Base-by-base conservation (phyloP, 306 rosid genomes). In the Elaeagnus macrophylla region DNA sequence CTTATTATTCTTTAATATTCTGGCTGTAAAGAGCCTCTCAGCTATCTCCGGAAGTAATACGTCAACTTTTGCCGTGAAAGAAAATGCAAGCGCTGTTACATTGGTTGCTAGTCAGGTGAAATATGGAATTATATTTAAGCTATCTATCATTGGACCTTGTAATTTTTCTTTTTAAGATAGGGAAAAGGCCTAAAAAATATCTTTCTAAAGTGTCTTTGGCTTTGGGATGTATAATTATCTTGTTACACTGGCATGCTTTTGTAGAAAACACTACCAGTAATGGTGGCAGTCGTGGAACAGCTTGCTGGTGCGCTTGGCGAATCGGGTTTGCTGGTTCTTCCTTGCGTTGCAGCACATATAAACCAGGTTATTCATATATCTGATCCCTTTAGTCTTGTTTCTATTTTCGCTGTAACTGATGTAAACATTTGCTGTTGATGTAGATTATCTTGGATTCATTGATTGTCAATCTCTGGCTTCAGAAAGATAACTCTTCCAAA, bases 251-350 rank as follows among this genome's bases (percentile, higher is more conserved):
- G 17, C 44, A 54, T 66, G 35, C 14, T 43, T 25, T 68, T 67
- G 64, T 82, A 83, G 94, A 90, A 90, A 86, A 86, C 97, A 42
- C 82, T 90, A 47, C 97, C 95, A 2, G 95, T 90, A 47, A 81
- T 83, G 95, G 91, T 90, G 60, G 97, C 95, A 14, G 95, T 90
- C 13, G 79, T 91, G 56, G 94, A 86, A 72, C 81, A 86, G 73
- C 94, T 91, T 57, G 64, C 72, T 25, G 95, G 95, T 48, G 82
- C 86, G 18, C 76, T 91, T 48, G 97, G 95, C 54, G 87, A 86
- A 72, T 75, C 97, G 0, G 95, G 95, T 43, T 69, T 91, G 73
- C 81, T 86, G 62, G 74, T 91, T 78, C 96, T 91, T 76, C 97
- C 97, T 43, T 91, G 97, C 55, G 81, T 91, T 67, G 93, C 91